Base-by-base conservation (phyloP, 768 basidiomycete genomes). In the Pleurotus ostreatus region DNA sequence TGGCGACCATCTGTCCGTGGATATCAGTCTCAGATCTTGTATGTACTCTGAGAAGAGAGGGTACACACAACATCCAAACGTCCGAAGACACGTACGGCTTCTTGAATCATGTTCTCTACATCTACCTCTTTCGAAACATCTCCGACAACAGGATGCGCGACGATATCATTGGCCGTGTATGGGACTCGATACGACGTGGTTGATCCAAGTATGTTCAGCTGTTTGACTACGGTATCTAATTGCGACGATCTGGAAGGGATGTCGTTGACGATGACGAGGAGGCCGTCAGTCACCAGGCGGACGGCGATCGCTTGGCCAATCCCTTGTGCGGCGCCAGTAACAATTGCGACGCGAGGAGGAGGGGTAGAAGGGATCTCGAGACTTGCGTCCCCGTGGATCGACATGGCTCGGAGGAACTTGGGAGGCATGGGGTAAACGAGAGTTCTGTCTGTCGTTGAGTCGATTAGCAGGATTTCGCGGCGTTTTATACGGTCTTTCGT, bases 251-350 rank as follows among this genome's bases (percentile, higher is more conserved):
- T 67, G 0, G 63, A 49, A 3, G 66, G 39, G 5, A 74, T 61
- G 49, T 76, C 78, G n/a, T 74, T 77, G 53, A 77, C 60, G 25
- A 69, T 71, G 30, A 78, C 63, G 53, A 74, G 71, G 56, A 73
- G 71, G 15, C 76, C 76, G 54, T 73, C 76, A 9, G 63, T 55
- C 22, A 77, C 76, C 20, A 79, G 70, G 4, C 75, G 67, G 8
- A 71, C 62, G 9, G 76, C 73, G 39, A 77, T 74, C 47, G 70
- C 72, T 20, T 68, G 68, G 4, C 77, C 78, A 37, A 78, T 77
- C 16, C 78, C 78, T 39, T 72, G 71, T 4, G 68, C 71, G 5
- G 69, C 68, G n/a, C 71, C 72, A 0, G 73, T 73, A 37, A 74
- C 45, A 15, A 73, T 63, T 1, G 70, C 74, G 23, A 70, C 49